These are phyloP conservation scores for Echinosophora koreensis DNA, from an alignment of 306 rosid species.

Conservation along the genomic window DNA sequence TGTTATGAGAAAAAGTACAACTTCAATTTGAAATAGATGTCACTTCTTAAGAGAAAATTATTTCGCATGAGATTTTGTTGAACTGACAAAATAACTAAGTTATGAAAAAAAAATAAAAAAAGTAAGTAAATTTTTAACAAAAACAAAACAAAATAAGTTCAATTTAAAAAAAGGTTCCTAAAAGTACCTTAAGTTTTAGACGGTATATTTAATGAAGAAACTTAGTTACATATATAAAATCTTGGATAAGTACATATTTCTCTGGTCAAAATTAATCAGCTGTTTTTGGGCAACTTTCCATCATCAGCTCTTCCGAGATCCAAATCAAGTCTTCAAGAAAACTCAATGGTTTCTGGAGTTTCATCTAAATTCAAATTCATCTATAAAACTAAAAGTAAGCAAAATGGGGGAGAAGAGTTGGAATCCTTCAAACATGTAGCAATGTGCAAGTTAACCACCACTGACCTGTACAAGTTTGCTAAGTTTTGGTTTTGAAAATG, in stretches of 20 bases:
- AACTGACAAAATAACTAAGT: slow-evolving; percentile 7
- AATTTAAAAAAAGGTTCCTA: slow-evolving; percentile 17
- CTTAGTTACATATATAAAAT: background rate
- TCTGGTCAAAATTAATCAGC: slow-evolving; percentile 10
- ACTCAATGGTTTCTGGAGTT: slow-evolving; percentile 22
- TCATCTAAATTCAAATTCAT: slow-evolving; percentile 22
- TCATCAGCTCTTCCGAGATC: slow-evolving; percentile 14
- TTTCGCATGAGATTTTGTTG: background rate
- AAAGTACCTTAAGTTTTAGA: background rate
- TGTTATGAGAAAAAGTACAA: background rate
- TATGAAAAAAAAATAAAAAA: background rate
- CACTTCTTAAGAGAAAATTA: background rate
- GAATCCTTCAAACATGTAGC: slow-evolving; percentile 14
- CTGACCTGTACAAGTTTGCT: slow-evolving; percentile 94
- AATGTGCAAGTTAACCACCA: slow-evolving; percentile 42
- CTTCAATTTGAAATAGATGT: background rate
- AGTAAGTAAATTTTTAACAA: background rate
- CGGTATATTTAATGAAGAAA: background rate
- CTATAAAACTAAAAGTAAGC: background rate
- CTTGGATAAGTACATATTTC: background rate
- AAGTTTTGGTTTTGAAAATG: slow-evolving; percentile 79
- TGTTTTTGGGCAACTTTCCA: slow-evolving; percentile 19
- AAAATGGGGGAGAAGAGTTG: slow-evolving; percentile 7
- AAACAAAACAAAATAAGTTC: background rate
- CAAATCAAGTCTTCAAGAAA: slow-evolving; percentile 17